A percentile compares a stretch with the other conserved stretches of the same genome.
These are phyloP conservation scores for Casaregolazyma suthepensis DNA, from an alignment of 1,139 yeast species.

Conservation along the genomic window DNA sequence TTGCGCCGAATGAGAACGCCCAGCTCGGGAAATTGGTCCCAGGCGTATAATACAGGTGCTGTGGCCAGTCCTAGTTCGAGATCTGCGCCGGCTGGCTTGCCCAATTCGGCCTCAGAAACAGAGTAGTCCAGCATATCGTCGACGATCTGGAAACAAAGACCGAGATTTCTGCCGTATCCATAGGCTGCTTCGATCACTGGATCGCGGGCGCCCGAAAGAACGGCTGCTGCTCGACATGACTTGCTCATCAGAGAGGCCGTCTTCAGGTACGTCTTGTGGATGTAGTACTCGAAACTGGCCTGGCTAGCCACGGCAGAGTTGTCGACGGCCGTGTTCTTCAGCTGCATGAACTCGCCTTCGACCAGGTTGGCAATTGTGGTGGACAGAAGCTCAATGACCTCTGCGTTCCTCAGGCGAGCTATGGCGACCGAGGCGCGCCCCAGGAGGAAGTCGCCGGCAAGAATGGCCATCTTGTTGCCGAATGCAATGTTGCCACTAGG, in stretches of 20 bases:
- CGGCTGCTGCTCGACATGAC: slow-evolving; percentile 89
- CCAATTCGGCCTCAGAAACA: slow-evolving; percentile 70
- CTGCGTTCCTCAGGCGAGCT: slow-evolving; percentile 90
- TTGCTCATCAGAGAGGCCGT: slow-evolving; percentile 96
- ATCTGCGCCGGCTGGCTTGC: slow-evolving; percentile 96
- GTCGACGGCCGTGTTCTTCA: slow-evolving; percentile 74
- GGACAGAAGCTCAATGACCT: slow-evolving; percentile 89
- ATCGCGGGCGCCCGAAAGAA: slow-evolving; percentile 76
- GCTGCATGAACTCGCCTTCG: slow-evolving; percentile 98
- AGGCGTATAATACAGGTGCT: slow-evolving; percentile 92
- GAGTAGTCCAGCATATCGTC: slow-evolving; percentile 96
- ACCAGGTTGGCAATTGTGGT: slow-evolving; percentile 95
- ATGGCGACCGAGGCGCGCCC: slow-evolving; percentile 97
- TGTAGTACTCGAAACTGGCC: slow-evolving; percentile 89
- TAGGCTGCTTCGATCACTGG: slow-evolving; percentile 76
- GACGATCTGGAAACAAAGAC: slow-evolving; percentile 91
- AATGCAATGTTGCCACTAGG: slow-evolving; percentile 92
- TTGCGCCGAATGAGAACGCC: slow-evolving; percentile 82
- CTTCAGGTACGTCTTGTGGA: slow-evolving; percentile 90
- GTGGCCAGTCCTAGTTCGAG: slow-evolving; percentile 91
- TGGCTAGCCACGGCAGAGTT: slow-evolving; percentile 64
- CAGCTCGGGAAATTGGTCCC: slow-evolving; percentile 80
- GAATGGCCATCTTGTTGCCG: slow-evolving; percentile 93
- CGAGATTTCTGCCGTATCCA: slow-evolving; percentile 86
- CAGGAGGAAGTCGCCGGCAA: slow-evolving; percentile 91